Percentiles rank a stretch among this genome's conserved stretches.
Evolutionary conservation across 2,329 filamentous ascomycete genomes (phyloP).

Genomic region (Penicillium hesseltinei): DNA sequence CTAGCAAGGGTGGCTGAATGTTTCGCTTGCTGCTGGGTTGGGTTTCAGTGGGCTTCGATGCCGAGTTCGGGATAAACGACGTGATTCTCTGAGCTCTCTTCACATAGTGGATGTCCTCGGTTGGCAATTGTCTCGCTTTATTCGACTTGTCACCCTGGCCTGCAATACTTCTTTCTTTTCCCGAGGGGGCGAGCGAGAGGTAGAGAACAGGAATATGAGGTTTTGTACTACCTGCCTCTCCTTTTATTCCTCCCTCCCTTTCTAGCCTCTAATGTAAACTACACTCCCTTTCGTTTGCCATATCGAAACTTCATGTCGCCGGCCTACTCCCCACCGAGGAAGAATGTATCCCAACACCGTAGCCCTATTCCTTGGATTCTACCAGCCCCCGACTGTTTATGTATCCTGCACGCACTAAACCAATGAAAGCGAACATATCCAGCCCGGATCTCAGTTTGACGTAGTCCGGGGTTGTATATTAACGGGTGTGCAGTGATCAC

Average conservation of each 20-base stretch:
- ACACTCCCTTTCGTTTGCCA: conserved; percentile 4
- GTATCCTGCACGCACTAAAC: background rate
- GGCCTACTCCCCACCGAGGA: background rate
- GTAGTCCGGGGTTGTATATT: conserved; percentile 18
- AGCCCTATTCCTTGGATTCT: background rate
- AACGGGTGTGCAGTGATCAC: conserved; percentile 13
- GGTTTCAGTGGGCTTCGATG: conserved; percentile 4
- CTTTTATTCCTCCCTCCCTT: background rate
- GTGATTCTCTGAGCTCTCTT: background rate
- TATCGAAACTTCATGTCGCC: background rate
- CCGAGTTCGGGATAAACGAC: background rate
- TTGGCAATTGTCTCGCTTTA: background rate
- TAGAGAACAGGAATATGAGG: background rate
- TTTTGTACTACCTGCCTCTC: background rate
- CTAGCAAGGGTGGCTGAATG: background rate
- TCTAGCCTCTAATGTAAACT: background rate
- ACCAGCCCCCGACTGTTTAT: background rate
- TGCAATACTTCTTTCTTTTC: background rate
- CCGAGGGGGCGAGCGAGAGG: background rate
- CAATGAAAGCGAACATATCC: background rate
- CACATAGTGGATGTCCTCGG: background rate
- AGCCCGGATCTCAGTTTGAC: conserved; percentile 3
- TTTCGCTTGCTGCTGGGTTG: background rate
- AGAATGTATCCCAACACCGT: background rate
- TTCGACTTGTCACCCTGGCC: background rate